These are phyloP conservation scores for Sarcomyxa edulis DNA, from an alignment of 768 basidiomycete genomes.

Conservation along the genomic window DNA sequence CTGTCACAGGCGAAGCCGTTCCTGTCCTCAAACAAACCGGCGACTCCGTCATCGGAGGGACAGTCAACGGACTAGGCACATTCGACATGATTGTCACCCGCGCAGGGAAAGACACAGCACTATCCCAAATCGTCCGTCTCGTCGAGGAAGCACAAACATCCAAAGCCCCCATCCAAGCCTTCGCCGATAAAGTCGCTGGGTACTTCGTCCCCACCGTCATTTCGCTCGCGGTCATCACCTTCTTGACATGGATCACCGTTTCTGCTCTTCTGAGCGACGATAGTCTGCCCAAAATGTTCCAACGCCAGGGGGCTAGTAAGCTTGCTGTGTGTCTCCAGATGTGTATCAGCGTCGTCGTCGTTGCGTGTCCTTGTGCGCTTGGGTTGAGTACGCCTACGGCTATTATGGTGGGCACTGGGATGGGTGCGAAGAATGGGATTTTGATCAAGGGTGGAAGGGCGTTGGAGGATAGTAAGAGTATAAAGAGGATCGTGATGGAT, in stretches of 20 bases:
- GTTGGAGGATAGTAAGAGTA: slow-evolving; percentile 81
- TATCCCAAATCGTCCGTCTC: slow-evolving; percentile 92
- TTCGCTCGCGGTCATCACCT: slow-evolving; percentile 73
- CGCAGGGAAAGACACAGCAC: slow-evolving; percentile 93
- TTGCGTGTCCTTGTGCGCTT: slow-evolving; percentile 96
- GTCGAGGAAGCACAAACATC: slow-evolving; percentile 98
- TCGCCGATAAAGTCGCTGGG: slow-evolving; percentile 92
- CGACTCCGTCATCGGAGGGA: slow-evolving; percentile 90
- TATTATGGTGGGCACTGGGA: slow-evolving; percentile 98
- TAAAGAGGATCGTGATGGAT: slow-evolving; percentile 84
- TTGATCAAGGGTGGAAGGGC: slow-evolving; percentile 97
- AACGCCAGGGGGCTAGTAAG: slow-evolving; percentile 74
- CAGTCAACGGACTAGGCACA: slow-evolving; percentile 94
- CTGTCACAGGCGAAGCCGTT: slow-evolving; percentile 91
- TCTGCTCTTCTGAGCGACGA: slow-evolving; percentile 51
- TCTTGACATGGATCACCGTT: slow-evolving; percentile 78
- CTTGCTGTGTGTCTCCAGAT: slow-evolving; percentile 92
- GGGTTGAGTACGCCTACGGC: slow-evolving; percentile 96
- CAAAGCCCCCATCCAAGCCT: slow-evolving; percentile 97
- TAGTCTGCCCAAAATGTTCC: slow-evolving; percentile 80
- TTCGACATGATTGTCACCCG: slow-evolving; percentile 95
- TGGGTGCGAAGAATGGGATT: slow-evolving; percentile 95
- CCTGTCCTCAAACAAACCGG: slow-evolving; percentile 83
- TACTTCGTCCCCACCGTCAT: slow-evolving; percentile 94
- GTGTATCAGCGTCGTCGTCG: slow-evolving; percentile 96